Evolutionary conservation across 441 rosid species (phyloP).

Genomic region (Aquilaria agallochum): DNA sequence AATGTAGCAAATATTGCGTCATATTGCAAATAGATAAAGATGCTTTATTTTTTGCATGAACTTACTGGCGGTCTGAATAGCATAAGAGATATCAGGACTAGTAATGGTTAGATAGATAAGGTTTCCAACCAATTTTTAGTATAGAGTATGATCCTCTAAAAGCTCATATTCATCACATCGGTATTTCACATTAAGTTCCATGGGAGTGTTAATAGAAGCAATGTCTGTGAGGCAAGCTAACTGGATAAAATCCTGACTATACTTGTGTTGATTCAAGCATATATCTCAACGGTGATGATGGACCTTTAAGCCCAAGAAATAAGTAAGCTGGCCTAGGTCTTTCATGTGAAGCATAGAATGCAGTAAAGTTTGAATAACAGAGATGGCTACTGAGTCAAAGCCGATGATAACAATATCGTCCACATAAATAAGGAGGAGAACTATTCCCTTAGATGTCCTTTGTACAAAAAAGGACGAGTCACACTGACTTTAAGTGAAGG

Average conservation of each 20-base stretch:
- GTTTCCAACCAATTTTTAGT: constrained; percentile 5
- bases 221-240: constrained; percentile 3
- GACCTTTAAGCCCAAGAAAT: too few species aligned
- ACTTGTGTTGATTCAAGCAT: constrained; percentile 6
- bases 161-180: background rate
- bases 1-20: too few species aligned
- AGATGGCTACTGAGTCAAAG: too few species aligned
- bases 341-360: background rate
- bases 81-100: constrained; percentile 1
- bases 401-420: background rate
- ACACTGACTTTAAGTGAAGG: too few species aligned
- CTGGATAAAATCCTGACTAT: background rate
- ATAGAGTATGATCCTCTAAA: background rate
- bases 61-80: background rate
- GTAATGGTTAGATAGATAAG: constrained; percentile 7
- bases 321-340: too few species aligned
- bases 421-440: background rate
- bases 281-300: background rate
- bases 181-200: constrained; percentile 6
- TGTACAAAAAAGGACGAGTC: too few species aligned
- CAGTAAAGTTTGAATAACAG: too few species aligned
- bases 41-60: background rate
- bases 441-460: too few species aligned
- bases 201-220: background rate
- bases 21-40: too few species aligned